Percentiles rank a stretch among this genome's conserved stretches.
Conservation (phyloP, 1,139 yeast genomes). For the Pichia cactophila region DNA sequence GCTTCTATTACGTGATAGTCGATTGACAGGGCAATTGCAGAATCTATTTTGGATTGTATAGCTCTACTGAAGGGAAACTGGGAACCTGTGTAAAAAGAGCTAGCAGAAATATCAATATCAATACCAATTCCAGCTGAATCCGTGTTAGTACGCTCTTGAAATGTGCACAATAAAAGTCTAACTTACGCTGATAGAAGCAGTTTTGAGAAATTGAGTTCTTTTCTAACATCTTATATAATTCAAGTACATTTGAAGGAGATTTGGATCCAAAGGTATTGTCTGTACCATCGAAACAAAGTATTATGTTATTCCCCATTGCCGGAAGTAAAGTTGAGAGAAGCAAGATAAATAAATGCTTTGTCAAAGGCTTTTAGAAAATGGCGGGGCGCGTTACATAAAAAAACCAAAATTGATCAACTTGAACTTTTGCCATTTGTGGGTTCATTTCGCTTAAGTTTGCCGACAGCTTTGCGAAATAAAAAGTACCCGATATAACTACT, state of each 20-base stretch:
- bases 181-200: constrained; percentile 51
- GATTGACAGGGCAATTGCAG: constrained; percentile 46
- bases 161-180: background rate
- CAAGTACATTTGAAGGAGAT: constrained; percentile 50
- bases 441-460: too few relatives aligned
- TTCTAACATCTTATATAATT: constrained; percentile 45
- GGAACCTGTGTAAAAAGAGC: constrained; percentile 2
- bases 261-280: constrained; percentile 48
- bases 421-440: too few relatives aligned
- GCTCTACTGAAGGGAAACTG: background rate
- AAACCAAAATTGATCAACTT: too few relatives aligned
- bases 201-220: constrained; percentile 35
- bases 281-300: constrained; percentile 61
- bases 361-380: too few relatives aligned
- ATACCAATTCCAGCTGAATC: constrained; percentile 49
- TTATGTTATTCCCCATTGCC: constrained; percentile 28
- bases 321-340: background rate
- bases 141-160: background rate
- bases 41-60: constrained; percentile 31
- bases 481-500: too few relatives aligned
- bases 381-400: too few relatives aligned
- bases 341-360: too few relatives aligned
- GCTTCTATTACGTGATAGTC: constrained; percentile 51
- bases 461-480: too few relatives aligned
- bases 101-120: constrained; percentile 35